Conservation (phyloP, 257 asterid genomes). For the Linderniella brevidens region DNA sequence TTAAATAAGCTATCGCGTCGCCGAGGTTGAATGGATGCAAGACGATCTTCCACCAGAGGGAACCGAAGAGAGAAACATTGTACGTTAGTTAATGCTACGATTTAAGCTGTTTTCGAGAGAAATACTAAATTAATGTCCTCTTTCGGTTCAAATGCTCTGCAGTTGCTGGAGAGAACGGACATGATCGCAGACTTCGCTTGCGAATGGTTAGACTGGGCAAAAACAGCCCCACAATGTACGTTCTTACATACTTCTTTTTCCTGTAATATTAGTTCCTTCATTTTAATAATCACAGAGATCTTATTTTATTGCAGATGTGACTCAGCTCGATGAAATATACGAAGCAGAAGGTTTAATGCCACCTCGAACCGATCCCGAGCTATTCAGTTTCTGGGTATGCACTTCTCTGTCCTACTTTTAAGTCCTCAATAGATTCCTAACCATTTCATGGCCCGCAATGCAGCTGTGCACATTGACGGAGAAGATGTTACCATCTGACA, state of each 20-base stretch:
- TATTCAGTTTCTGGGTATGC: slow-evolving; percentile 91
- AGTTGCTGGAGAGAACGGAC: slow-evolving; percentile 59
- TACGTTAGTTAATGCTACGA: slow-evolving; percentile 18
- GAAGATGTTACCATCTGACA: slow-evolving; percentile 41
- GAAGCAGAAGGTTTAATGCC: slow-evolving; percentile 90
- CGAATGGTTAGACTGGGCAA: slow-evolving; percentile 68
- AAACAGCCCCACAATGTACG: slow-evolving; percentile 76
- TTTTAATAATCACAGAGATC: slow-evolving; percentile 7
- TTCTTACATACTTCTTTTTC: slow-evolving; percentile 2
- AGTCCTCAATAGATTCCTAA: slow-evolving; percentile 1
- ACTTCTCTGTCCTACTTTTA: background rate
- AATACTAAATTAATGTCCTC: background rate
- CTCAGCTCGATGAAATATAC: slow-evolving; percentile 60
- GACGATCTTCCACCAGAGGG: slow-evolving; percentile 50
- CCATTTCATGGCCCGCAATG: slow-evolving; percentile 13
- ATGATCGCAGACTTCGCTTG: slow-evolving; percentile 51
- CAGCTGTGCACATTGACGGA: slow-evolving; percentile 73
- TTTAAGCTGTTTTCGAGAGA: background rate
- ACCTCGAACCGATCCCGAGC: slow-evolving; percentile 58
- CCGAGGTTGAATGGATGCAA: slow-evolving; percentile 87
- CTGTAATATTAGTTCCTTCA: background rate
- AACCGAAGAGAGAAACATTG: slow-evolving; percentile 52
- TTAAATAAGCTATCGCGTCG: slow-evolving; percentile 60
- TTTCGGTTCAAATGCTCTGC: slow-evolving; percentile 14
- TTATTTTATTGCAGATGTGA: slow-evolving; percentile 35